Evolutionary conservation across 345 rosid genomes (phyloP), one percentile per base, ranked within the genome.

Genomic region (Clausena lansium): DNA sequence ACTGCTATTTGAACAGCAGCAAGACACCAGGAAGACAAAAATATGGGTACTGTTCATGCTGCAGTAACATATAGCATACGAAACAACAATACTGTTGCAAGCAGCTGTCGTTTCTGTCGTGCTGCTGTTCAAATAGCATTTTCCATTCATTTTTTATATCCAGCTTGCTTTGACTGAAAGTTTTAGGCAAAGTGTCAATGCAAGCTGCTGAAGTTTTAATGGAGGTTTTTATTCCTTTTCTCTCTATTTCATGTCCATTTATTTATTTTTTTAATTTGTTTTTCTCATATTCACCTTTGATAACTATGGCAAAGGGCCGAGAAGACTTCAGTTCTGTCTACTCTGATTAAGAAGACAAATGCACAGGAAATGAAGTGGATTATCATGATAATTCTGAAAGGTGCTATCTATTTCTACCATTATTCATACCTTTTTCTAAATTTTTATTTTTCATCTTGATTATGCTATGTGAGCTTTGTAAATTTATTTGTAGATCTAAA

Each of bases 341-440:
- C 88, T 47, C 66, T 95, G 84, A 95, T 95, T 77, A 94, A 91
- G 80, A 93, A 88, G 91, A 95, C 99, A 67, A 95, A 95, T 83
- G 94, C 97, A 10, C 94, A 88, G 86, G 99, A 95, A 77, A 95
- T 95, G 99, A 93, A 93, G 87, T 95, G 98, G 98, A 89, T 95
- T 55, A 81, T 95, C 82, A 91, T 91, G 95, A 91, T 95, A 47
- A 90, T 95, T 85, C 93, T 95, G 24, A 93, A 93, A 95, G 99
- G 99, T 86, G 47, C 25, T 27, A 62, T 38, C 68, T 59, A 10
- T 74, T 13, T 17, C 33, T 35, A 58, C 60, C 67, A 41, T 13
- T 22, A 25, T 55, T 36, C 6, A 22, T 52, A 4, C 7, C 22
- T 17, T 19, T 9, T 39, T 32, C 73, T 73, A n/a, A 24, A 2